These are phyloP conservation scores for Aristolochia californica DNA, from an alignment of 164 flowering plant species.

Conservation along the genomic window DNA sequence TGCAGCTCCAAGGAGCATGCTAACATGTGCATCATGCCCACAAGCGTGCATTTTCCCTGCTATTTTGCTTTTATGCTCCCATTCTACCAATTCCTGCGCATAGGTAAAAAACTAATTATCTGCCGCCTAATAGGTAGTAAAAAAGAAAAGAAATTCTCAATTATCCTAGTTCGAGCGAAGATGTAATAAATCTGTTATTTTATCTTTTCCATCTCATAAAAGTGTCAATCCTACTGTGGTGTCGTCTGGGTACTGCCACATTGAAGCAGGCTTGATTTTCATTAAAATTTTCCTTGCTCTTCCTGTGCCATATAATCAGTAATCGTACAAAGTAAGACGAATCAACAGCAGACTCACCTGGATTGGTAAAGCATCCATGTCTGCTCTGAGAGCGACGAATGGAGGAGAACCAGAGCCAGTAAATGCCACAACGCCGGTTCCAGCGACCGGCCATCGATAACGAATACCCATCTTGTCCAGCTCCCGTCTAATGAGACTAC, in stretches of 20 bases:
- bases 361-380: constrained; percentile 71
- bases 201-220: background rate
- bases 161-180: background rate
- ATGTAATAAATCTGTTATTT: background rate
- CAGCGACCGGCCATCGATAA: constrained; percentile 39
- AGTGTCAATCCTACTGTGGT: too few species aligned
- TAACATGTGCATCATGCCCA: constrained; percentile 69
- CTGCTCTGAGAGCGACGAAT: constrained; percentile 61
- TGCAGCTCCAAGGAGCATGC: constrained; percentile 78
- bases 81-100: constrained; percentile 29
- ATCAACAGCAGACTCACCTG: constrained; percentile 27
- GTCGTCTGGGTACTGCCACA: background rate
- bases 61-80: constrained; percentile 68
- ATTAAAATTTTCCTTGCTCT: background rate
- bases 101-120: too few species aligned
- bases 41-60: constrained; percentile 83
- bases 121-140: background rate
- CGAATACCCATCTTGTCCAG: constrained; percentile 45
- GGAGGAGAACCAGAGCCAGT: constrained; percentile 25
- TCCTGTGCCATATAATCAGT: too few species aligned
- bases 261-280: background rate
- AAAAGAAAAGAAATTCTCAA: background rate
- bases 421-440: background rate
- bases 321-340: background rate
- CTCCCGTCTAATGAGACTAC: constrained; percentile 56